These are phyloP conservation scores for Cercospora sesami DNA, from an alignment of 2,329 filamentous ascomycete genomes.

Conservation along the genomic window DNA sequence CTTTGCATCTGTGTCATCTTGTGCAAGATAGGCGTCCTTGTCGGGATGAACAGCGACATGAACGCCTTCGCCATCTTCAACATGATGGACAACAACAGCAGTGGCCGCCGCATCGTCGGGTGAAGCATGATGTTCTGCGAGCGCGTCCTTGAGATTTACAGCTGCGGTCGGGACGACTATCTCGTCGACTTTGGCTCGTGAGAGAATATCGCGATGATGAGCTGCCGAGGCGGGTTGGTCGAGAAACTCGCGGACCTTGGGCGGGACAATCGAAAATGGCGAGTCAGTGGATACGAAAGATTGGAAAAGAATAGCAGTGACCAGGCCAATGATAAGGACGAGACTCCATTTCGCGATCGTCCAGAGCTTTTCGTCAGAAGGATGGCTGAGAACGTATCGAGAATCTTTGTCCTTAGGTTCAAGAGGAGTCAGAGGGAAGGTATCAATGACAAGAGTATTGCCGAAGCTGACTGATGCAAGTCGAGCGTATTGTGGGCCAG, in stretches of 20 bases:
- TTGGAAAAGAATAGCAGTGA: constrained; percentile 64
- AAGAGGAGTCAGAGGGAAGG: constrained; percentile 63
- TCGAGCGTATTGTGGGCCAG: constrained; percentile 63
- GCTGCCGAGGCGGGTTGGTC: constrained; percentile 25
- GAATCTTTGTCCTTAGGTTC: constrained; percentile 50
- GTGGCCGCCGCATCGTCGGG: constrained; percentile 25
- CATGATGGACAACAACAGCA: constrained; percentile 44
- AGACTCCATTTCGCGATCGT: constrained; percentile 58
- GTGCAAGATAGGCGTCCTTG: constrained; percentile 46
- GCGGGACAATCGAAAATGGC: constrained; percentile 47
- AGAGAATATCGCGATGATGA: constrained; percentile 14
- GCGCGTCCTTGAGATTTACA: constrained; percentile 15
- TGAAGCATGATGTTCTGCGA: constrained; percentile 27
- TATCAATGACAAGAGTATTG: constrained; percentile 77
- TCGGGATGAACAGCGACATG: constrained; percentile 40
- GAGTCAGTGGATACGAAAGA: constrained; percentile 54
- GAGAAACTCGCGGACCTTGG: constrained; percentile 43
- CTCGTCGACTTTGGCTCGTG: constrained; percentile 23
- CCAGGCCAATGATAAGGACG: constrained; percentile 61
- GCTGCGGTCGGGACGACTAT: constrained; percentile 7
- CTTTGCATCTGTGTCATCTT: constrained; percentile 51
- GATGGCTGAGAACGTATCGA: constrained; percentile 69
- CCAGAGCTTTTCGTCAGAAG: constrained; percentile 54
- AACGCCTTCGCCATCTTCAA: constrained; percentile 40
- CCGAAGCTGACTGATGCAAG: constrained; percentile 79